Conservation (phyloP, 2,329 filamentous ascomycete species). For the Aspergillus sclerotialis region DNA sequence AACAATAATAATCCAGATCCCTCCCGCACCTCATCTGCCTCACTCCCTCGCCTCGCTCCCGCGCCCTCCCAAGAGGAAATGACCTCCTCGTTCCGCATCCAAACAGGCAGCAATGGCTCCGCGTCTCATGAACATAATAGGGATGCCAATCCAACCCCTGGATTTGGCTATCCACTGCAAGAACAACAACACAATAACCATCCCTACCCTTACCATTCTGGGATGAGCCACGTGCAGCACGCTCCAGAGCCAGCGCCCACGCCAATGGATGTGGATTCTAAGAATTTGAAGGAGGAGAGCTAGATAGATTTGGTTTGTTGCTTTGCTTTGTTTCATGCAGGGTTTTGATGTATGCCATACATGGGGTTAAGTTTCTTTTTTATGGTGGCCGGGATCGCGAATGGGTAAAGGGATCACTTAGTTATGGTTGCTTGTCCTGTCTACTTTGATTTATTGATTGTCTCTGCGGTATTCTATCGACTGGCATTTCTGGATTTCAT, state of each 20-base stretch:
- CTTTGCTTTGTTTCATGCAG: not conserved
- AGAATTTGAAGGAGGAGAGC: conserved; percentile 27
- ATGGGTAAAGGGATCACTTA: not conserved
- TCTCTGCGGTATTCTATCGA: too few species aligned
- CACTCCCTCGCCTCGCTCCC: conserved; percentile 28
- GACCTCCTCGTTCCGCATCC: conserved; percentile 31
- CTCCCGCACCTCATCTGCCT: conserved; percentile 11
- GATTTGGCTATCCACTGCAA: not conserved
- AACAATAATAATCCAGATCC: conserved; percentile 9
- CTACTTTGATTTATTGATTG: too few species aligned
- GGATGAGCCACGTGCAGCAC: conserved; percentile 5
- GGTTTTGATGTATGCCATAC: conserved; percentile 1
- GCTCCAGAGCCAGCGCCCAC: conserved; percentile 19
- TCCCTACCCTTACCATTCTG: not conserved
- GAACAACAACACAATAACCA: not conserved
- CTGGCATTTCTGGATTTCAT: too few species aligned
- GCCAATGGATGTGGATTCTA: conserved; percentile 33
- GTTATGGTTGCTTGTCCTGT: not conserved
- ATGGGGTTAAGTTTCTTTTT: not conserved
- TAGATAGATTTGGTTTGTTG: conserved; percentile 3
- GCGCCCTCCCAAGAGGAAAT: conserved; percentile 31
- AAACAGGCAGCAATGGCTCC: conserved; percentile 21
- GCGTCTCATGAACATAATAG: conserved; percentile 1
- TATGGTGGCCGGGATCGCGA: too few species aligned
- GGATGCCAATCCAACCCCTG: not conserved